phyloP scores from a whole-genome alignment of 805 yeast genomes.

The Saccharomycopsis fermentans region DNA sequence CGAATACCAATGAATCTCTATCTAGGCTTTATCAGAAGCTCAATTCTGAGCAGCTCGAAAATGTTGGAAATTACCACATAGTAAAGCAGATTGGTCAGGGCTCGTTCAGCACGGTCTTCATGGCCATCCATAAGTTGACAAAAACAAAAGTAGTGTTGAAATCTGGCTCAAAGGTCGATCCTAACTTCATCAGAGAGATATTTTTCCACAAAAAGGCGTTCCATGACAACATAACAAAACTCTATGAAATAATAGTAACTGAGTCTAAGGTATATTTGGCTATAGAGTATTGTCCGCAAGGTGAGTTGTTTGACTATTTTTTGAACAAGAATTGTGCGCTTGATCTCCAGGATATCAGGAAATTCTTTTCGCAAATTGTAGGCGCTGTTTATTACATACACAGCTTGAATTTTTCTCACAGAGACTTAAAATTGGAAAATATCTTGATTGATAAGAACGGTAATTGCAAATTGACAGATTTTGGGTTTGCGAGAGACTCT shows the following conservation, averaged over 20 bases:
- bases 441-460: constrained; percentile 48
- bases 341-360: constrained; percentile 39
- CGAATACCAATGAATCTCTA: constrained; percentile 13
- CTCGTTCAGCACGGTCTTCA: constrained; percentile 82
- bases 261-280: constrained; percentile 79
- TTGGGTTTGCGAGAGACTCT: constrained; percentile 85
- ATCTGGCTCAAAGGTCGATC: constrained; percentile 66
- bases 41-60: constrained; percentile 22
- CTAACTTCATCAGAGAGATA: constrained; percentile 82
- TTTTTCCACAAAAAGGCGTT: constrained; percentile 77
- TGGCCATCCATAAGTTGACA: constrained; percentile 71
- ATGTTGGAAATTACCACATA: constrained; percentile 75
- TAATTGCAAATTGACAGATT: constrained; percentile 74
- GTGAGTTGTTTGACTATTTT: constrained; percentile 62
- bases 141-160: constrained; percentile 76
- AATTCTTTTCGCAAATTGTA: constrained; percentile 52
- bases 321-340: constrained; percentile 39
- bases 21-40: constrained; percentile 16
- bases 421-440: constrained; percentile 80
- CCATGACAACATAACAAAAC: constrained; percentile 73
- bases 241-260: constrained; percentile 79
- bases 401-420: constrained; percentile 64
- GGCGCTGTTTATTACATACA: constrained; percentile 63
- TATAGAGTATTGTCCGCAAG: constrained; percentile 80
- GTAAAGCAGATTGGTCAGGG: constrained; percentile 79